These are phyloP conservation scores for Nidula microcarpa DNA, from an alignment of 768 basidiomycete genomes.

Conservation along the genomic window DNA sequence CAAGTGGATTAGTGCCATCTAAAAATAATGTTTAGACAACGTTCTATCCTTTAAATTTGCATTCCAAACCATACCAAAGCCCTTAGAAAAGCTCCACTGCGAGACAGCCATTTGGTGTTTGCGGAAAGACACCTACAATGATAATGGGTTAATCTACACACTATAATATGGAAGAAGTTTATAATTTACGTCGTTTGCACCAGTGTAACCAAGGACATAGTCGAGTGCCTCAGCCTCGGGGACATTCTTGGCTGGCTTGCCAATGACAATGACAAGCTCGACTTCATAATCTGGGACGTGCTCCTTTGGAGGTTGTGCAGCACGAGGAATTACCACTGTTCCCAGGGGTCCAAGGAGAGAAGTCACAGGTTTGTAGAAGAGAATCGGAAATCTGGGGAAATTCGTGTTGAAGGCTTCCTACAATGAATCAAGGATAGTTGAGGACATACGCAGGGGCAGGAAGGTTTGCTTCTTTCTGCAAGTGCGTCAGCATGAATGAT, in stretches of 20 bases:
- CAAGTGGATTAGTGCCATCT: slow-evolving; percentile 74
- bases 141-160: too few species aligned
- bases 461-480: slow-evolving; percentile 64
- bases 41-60: background rate
- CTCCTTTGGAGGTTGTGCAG: slow-evolving; percentile 64
- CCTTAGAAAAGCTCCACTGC: slow-evolving; percentile 88
- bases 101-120: slow-evolving; percentile 76
- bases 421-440: background rate
- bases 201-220: slow-evolving; percentile 83
- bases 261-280: slow-evolving; percentile 79
- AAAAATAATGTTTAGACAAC: background rate
- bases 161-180: background rate
- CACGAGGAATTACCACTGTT: slow-evolving; percentile 60
- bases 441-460: slow-evolving; percentile 55
- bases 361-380: slow-evolving; percentile 78
- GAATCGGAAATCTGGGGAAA: slow-evolving; percentile 52
- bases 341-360: slow-evolving; percentile 70
- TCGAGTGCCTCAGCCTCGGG: slow-evolving; percentile 78
- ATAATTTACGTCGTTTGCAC: slow-evolving; percentile 63
- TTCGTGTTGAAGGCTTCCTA: background rate
- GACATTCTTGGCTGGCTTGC: slow-evolving; percentile 77
- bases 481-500: slow-evolving; percentile 2
- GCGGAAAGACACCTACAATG: slow-evolving; percentile 69
- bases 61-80: slow-evolving; percentile 55
- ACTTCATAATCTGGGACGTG: slow-evolving; percentile 83